These are phyloP conservation scores for Tritrichomonas foetus DNA, from an alignment of 208 protist species.

Conservation along the genomic window DNA sequence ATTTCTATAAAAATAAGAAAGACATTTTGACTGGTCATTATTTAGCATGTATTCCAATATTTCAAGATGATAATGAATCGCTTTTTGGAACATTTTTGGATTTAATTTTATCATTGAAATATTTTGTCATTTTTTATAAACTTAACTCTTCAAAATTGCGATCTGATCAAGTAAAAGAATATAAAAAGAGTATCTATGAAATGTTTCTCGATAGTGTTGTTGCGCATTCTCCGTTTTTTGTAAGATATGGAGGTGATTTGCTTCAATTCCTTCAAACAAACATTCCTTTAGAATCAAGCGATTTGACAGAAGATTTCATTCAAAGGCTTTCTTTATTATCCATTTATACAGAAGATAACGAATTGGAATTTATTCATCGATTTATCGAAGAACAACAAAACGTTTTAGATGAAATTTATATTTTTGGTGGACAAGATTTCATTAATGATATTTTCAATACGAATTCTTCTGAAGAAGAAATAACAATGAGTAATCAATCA, in stretches of 20 bases:
- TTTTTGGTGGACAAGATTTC: too few species aligned
- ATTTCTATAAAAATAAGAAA: too few species aligned
- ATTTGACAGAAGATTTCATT: background rate
- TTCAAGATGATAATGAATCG: background rate
- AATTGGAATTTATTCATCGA: background rate
- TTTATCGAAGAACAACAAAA: background rate
- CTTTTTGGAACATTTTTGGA: background rate
- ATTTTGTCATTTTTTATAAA: background rate
- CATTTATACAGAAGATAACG: background rate
- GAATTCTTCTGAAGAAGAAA: too few species aligned
- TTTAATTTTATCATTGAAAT: background rate
- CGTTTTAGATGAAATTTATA: background rate
- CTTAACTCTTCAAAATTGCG: background rate
- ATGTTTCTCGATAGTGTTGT: background rate
- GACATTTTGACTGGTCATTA: too few species aligned
- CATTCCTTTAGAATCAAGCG: background rate
- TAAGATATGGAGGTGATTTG: background rate
- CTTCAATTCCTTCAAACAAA: background rate
- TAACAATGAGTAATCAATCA: too few species aligned
- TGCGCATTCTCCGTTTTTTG: background rate
- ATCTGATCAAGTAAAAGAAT: background rate
- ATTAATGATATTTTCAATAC: too few species aligned
- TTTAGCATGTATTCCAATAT: background rate
- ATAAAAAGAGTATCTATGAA: background rate
- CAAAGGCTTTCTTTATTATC: background rate